These are phyloP conservation scores for Mortierella polycephala DNA, from an alignment of 371 early-diverging fungal species.

Conservation along the genomic window DNA sequence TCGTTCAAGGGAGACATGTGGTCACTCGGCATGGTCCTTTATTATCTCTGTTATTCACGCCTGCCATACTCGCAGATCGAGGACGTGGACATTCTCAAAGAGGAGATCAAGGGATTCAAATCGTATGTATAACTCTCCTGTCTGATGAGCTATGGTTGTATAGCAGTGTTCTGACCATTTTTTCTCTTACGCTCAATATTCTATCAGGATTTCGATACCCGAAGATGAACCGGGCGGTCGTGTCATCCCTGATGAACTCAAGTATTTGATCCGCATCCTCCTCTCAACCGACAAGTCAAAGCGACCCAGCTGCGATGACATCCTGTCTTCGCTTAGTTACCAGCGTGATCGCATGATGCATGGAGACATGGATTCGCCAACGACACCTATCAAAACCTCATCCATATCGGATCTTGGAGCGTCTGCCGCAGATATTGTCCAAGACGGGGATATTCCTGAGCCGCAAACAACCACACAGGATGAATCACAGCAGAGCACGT, in stretches of 20 bases:
- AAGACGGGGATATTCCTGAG: too few relatives aligned
- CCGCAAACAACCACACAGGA: too few relatives aligned
- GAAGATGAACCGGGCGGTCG: slow-evolving; percentile 40
- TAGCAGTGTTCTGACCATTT: neutral
- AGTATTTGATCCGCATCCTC: slow-evolving; percentile 66
- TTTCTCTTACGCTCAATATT: slow-evolving; percentile 1
- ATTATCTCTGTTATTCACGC: slow-evolving; percentile 85
- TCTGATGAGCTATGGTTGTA: neutral
- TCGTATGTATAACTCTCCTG: slow-evolving; percentile 43
- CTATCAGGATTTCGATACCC: slow-evolving; percentile 32
- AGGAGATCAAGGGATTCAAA: slow-evolving; percentile 79
- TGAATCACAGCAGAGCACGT: too few relatives aligned
- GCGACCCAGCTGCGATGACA: slow-evolving; percentile 74
- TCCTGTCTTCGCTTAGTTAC: slow-evolving; percentile 54
- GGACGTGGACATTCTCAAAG: slow-evolving; percentile 84
- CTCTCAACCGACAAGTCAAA: slow-evolving; percentile 68
- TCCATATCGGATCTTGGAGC: neutral
- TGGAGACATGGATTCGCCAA: slow-evolving; percentile 37
- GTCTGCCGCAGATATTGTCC: too few relatives aligned
- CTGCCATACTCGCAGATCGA: slow-evolving; percentile 89
- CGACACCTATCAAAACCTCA: slow-evolving; percentile 14
- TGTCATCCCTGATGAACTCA: slow-evolving; percentile 68
- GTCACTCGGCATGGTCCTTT: slow-evolving; percentile 94
- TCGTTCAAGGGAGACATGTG: slow-evolving; percentile 93
- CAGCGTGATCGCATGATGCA: slow-evolving; percentile 53